Conservation (phyloP, 192 early-diverging fungal genomes). For the Linnemannia zychae region DNA sequence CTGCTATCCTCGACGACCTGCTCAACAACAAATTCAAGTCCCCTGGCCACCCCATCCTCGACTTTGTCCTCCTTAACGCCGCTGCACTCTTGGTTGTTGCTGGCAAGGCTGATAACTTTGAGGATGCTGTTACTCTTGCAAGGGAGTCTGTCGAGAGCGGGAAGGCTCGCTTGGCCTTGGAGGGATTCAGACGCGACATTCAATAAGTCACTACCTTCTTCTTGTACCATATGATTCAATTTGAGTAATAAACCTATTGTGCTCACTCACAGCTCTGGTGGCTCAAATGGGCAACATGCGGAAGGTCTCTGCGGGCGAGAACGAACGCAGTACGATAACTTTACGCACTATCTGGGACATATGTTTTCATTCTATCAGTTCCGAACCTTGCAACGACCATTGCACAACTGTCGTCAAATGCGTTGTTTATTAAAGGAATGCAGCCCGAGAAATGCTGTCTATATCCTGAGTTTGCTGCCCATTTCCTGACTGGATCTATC, state of each 20-base stretch:
- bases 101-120: constrained; percentile 78
- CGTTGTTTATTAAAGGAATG: background rate
- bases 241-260: constrained; percentile 7
- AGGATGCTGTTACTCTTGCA: constrained; percentile 85
- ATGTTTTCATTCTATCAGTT: no score
- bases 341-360: no score
- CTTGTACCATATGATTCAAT: background rate
- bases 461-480: background rate
- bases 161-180: constrained; percentile 72
- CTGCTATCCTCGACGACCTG: constrained; percentile 75
- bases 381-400: no score
- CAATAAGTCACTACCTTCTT: constrained; percentile 7
- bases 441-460: no score
- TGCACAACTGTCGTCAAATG: no score
- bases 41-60: constrained; percentile 76
- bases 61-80: constrained; percentile 95
- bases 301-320: no score
- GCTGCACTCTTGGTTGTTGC: constrained; percentile 88
- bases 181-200: constrained; percentile 72
- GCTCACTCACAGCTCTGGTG: background rate
- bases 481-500: background rate
- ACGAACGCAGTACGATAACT: no score
- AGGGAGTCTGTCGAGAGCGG: constrained; percentile 79
- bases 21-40: constrained; percentile 74
- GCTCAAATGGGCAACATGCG: no score